Evolutionary conservation across 805 yeast genomes (phyloP).

Genomic region (Saturnispora ahearnii): DNA sequence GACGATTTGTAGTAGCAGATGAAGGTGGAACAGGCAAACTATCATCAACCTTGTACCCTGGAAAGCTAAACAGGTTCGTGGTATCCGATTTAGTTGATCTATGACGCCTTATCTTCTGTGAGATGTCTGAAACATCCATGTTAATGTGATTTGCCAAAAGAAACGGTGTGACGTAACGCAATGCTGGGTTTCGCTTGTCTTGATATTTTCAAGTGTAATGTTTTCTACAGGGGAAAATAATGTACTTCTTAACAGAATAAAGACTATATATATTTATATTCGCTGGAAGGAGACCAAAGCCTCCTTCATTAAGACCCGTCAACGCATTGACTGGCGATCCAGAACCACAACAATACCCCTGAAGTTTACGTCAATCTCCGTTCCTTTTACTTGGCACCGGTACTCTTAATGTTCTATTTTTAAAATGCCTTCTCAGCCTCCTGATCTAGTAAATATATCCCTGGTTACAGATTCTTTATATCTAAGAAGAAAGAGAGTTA

Average conservation of each 20-base stretch:
- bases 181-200: not conserved
- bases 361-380: not conserved
- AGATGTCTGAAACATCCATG: not conserved
- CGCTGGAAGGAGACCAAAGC: not conserved
- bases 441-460: not conserved
- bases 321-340: not conserved
- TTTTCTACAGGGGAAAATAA: not conserved
- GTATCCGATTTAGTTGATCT: constrained; percentile 2
- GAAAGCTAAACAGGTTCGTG: not conserved
- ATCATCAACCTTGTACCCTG: not conserved
- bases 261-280: not conserved
- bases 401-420: not conserved
- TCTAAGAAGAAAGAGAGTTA: not conserved
- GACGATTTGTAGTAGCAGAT: not conserved
- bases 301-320: not conserved
- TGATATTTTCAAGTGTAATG: not conserved
- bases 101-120: not conserved
- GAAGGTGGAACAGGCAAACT: not conserved
- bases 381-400: not conserved
- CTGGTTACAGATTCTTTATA: not conserved
- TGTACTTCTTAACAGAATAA: not conserved
- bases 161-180: constrained; percentile 5
- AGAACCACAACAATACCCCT: not conserved
- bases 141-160: not conserved
- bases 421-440: not conserved